Base-by-base conservation (phyloP, 2,329 filamentous ascomycete genomes). In the Colletotrichum neosansevieriae region DNA sequence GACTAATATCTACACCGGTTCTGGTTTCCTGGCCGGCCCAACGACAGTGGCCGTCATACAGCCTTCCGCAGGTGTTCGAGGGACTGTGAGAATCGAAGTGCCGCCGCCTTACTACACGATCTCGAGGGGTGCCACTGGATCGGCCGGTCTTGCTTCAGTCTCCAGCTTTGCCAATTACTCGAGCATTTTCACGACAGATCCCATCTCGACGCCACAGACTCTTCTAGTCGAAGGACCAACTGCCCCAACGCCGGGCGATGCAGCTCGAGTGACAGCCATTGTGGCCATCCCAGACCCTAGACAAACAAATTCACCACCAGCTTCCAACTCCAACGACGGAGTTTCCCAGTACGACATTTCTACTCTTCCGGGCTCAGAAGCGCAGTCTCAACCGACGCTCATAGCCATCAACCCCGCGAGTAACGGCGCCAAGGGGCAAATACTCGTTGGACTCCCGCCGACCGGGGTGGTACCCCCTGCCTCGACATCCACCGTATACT, bases 81-180 rank as follows among this genome's bases (percentile, higher is more conserved):
- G 61, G 13, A 68, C 60, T 2, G 29, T 29, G 29, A 29, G 29
- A 9, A 29, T 68, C 10, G 17, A 64, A 42, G 40, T 65, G 3
- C 65, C 65, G n/a, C 63, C 63, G 6, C 42, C 63, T 3, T 68
- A 68, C 9, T 65, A 42, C 15, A 68, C 65, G 6, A 47, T 68
- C 11, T 59, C 61, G 7, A 19, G 65, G 21, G 53, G 53, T 3
- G 60, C 38, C 3, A 59, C 65, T 4, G 53, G 12, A 13, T 24
- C 40, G 2, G 34, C 63, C 19, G 54, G 13, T 1, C 32, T 54
- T 6, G 40, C n/a, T 3, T 15, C 60, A 3, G 17, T 50, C 7
- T 61, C 54, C 38, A 59, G 11, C 21, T 56, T 54, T 3, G 17
- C 57, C n/a, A 49, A 65, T 6, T 59, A 19, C 32, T 65, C 61